Conservation (phyloP, 1,284 basidiomycete species). For the Sporisorium scitamineum region DNA sequence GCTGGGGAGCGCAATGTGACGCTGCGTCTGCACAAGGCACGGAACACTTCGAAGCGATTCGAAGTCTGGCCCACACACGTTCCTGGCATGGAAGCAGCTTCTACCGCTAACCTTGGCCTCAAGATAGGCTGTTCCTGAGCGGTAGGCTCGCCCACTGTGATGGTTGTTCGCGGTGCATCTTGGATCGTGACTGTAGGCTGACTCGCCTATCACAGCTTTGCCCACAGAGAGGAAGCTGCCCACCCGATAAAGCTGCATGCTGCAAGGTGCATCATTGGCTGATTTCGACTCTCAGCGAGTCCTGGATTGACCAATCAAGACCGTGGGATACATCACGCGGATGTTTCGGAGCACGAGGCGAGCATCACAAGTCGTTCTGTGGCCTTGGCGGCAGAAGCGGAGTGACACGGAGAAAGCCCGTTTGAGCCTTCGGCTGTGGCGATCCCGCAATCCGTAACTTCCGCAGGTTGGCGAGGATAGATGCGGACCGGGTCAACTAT, state of each 20-base stretch:
- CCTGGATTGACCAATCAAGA: neutral
- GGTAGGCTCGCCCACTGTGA: neutral
- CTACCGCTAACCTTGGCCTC: neutral
- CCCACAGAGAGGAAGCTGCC: neutral
- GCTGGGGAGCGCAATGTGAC: too few species aligned
- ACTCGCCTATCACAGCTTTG: neutral
- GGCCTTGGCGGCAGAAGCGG: neutral
- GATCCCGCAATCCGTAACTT: conserved; percentile 5
- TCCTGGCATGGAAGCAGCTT: neutral
- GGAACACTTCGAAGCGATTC: conserved; percentile 2
- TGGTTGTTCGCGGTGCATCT: neutral
- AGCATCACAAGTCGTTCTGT: neutral
- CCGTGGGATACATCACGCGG: neutral
- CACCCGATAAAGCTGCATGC: neutral
- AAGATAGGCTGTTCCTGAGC: conserved; percentile 4
- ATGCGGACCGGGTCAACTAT: neutral
- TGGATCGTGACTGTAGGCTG: neutral
- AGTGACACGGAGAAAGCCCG: neutral
- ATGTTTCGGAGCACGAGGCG: neutral
- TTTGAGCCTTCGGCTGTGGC: conserved; percentile 14
- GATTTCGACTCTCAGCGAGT: neutral
- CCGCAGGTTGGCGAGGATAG: neutral
- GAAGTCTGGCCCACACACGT: neutral
- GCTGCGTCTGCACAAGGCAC: conserved; percentile 1
- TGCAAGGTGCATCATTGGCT: neutral